These are phyloP conservation scores for Hemerocallis citrina DNA, from an alignment of 106 monocot species.

Conservation along the genomic window DNA sequence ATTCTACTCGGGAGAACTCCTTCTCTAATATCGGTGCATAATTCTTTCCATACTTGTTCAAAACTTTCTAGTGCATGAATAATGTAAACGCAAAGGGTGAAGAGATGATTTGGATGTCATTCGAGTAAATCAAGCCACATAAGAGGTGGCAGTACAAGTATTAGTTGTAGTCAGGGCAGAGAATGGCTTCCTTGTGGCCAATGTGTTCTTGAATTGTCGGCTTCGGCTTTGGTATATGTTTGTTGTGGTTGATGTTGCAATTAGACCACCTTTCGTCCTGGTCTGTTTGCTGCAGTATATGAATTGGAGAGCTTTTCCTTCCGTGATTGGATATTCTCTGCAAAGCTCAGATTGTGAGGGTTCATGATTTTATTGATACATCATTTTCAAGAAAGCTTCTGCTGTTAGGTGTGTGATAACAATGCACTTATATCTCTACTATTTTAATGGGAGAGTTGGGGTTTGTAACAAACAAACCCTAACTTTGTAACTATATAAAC, in stretches of 20 bases:
- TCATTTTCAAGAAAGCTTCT: too few species aligned
- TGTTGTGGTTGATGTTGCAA: constrained; percentile 62
- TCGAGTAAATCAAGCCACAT: constrained; percentile 56
- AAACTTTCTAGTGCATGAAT: constrained; percentile 78
- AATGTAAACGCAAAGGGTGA: constrained; percentile 77
- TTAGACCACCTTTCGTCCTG: constrained; percentile 53
- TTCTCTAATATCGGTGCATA: constrained; percentile 57
- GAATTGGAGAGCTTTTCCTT: constrained; percentile 80
- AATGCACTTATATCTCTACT: too few species aligned
- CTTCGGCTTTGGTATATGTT: constrained; percentile 64
- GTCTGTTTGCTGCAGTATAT: constrained; percentile 70
- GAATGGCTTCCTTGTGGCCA: constrained; percentile 82
- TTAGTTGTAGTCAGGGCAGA: constrained; percentile 57
- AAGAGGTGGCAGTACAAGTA: constrained; percentile 86
- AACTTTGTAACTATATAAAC: too few species aligned
- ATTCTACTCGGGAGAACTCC: constrained; percentile 70
- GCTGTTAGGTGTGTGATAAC: too few species aligned
- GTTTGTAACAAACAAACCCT: too few species aligned
- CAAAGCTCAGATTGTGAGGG: too few species aligned
- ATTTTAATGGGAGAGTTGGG: too few species aligned
- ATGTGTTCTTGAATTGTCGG: constrained; percentile 53
- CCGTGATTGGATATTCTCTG: constrained; percentile 57
- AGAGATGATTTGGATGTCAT: constrained; percentile 57
- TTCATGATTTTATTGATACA: too few species aligned
- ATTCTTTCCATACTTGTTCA: constrained; percentile 68